A percentile compares a stretch with the other conserved stretches of the same genome.
phyloP scores from a whole-genome alignment of 2,329 filamentous ascomycete species.

The Aspergillus sergii region DNA sequence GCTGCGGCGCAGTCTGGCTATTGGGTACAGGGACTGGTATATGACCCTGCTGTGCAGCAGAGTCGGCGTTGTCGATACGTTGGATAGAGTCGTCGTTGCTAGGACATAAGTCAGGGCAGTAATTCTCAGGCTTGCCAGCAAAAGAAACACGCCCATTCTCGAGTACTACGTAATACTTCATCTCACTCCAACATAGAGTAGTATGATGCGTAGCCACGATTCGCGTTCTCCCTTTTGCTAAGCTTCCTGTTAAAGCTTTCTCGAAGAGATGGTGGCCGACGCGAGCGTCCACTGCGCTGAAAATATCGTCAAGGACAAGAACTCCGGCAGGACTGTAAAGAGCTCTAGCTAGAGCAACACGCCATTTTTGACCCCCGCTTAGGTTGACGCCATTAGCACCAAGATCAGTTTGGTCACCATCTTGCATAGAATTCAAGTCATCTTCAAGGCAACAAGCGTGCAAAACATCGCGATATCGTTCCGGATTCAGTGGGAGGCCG shows the following conservation, averaged over 20 bases:
- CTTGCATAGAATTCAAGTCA: slow-evolving; percentile 71
- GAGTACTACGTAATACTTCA: slow-evolving; percentile 9
- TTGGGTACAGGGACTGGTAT: background rate
- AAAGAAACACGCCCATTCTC: slow-evolving; percentile 9
- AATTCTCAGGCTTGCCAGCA: slow-evolving; percentile 1
- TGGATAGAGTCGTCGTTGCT: background rate
- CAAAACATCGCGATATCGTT: slow-evolving; percentile 69
- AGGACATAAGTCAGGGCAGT: slow-evolving; percentile 34
- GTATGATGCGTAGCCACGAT: slow-evolving; percentile 80
- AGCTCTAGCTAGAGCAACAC: slow-evolving; percentile 74
- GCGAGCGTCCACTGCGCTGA: slow-evolving; percentile 75
- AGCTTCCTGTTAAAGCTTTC: slow-evolving; percentile 69
- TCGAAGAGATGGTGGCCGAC: slow-evolving; percentile 77
- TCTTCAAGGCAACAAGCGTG: slow-evolving; percentile 71
- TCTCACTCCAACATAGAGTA: slow-evolving; percentile 54
- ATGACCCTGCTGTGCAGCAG: background rate
- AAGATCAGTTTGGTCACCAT: slow-evolving; percentile 76
- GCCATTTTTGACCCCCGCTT: slow-evolving; percentile 79
- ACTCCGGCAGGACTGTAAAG: slow-evolving; percentile 75
- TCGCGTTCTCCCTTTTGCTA: slow-evolving; percentile 69
- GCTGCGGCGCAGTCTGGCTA: background rate
- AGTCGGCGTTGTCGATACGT: background rate
- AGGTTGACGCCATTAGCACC: slow-evolving; percentile 81
- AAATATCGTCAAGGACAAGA: slow-evolving; percentile 76
- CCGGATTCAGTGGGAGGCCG: slow-evolving; percentile 66